phyloP scores from a whole-genome alignment of 768 basidiomycete species.

The Naganishia vaughanmartiniae region DNA sequence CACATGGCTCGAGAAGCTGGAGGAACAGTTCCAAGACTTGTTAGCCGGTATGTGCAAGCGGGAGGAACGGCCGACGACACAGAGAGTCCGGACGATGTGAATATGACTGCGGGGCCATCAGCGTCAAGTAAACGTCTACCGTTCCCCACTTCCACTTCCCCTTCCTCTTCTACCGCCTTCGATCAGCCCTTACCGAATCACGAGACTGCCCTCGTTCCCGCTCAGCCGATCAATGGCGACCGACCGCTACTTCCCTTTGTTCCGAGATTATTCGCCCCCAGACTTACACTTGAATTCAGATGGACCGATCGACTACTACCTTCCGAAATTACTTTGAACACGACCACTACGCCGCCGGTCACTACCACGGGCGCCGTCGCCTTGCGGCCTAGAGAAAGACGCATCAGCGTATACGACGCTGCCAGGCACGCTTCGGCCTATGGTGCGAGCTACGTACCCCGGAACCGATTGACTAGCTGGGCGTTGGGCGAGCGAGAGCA shows the following conservation, averaged over 20 bases:
- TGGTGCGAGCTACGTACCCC: slow-evolving; percentile 7
- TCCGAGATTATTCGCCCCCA: slow-evolving; percentile 11
- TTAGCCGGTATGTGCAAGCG: too few species aligned
- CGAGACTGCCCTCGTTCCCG: not conserved
- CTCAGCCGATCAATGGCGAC: not conserved
- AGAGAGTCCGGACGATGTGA: too few species aligned
- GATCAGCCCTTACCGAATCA: not conserved
- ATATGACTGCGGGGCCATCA: too few species aligned
- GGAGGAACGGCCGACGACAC: too few species aligned
- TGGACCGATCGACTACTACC: slow-evolving; percentile 11
- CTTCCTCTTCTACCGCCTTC: not conserved
- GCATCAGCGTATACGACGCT: not conserved
- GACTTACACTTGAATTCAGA: slow-evolving; percentile 9
- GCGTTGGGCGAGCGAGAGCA: not conserved
- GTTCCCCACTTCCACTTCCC: not conserved
- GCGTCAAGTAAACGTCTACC: not conserved
- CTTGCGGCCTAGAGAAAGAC: not conserved
- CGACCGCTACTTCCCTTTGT: slow-evolving; percentile 14
- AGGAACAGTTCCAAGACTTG: too few species aligned
- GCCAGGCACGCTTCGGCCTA: not conserved
- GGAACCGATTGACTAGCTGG: slow-evolving; percentile 12
- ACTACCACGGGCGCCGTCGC: not conserved
- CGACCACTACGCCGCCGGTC: not conserved
- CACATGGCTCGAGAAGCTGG: not conserved
- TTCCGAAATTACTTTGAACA: not conserved